Conservation (phyloP, 2,329 filamentous ascomycete genomes). For the Xylaria arbuscula region DNA sequence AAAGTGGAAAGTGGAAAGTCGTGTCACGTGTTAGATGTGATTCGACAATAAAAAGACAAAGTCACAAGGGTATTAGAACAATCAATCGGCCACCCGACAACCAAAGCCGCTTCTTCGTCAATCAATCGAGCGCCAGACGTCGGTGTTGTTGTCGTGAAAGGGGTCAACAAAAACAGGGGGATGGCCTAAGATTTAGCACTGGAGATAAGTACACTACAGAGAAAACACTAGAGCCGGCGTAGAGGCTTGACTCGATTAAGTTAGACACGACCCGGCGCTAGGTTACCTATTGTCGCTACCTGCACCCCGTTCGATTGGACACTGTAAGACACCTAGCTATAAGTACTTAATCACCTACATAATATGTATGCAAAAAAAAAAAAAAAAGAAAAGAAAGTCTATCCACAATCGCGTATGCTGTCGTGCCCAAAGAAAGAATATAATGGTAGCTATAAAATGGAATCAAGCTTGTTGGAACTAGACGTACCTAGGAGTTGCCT, state of each 20-base stretch:
- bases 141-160: constrained; percentile 26
- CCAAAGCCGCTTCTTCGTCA: constrained; percentile 8
- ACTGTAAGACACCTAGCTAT: not conserved
- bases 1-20: too few species aligned
- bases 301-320: too few species aligned
- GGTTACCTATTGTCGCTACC: not conserved
- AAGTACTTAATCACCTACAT: not conserved
- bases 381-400: too few species aligned
- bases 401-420: too few species aligned
- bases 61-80: not conserved
- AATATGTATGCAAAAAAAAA: not conserved
- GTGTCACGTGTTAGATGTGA: not conserved
- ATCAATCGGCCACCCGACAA: constrained; percentile 5
- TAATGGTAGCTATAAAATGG: too few species aligned
- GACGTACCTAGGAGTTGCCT: too few species aligned
- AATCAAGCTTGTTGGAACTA: too few species aligned
- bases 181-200: not conserved
- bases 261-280: constrained; percentile 28
- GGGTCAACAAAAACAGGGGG: constrained; percentile 15
- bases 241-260: constrained; percentile 22
- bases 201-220: not conserved
- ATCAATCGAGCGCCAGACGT: constrained; percentile 12
- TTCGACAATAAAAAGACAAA: not conserved
- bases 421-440: too few species aligned
- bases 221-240: constrained; percentile 7